Evolutionary conservation across 192 early-diverging fungal genomes (phyloP).

Genomic region (Podochytrium sp.): DNA sequence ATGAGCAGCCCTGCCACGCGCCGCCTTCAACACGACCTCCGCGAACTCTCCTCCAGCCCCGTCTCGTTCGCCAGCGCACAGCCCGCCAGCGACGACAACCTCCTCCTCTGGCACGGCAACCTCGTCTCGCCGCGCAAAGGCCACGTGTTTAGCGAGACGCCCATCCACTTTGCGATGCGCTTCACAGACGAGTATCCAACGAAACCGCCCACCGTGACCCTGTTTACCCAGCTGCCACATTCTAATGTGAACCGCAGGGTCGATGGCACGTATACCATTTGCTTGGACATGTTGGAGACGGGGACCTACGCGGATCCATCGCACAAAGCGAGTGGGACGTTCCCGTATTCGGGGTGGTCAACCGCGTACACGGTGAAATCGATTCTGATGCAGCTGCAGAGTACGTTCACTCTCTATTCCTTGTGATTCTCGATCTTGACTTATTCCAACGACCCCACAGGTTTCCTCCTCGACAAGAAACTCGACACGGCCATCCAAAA

Average conservation of each 20-base stretch:
- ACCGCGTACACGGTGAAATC: constrained; percentile 15
- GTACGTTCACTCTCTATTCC: background rate
- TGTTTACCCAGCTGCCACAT: constrained; percentile 16
- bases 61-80: constrained; percentile 7
- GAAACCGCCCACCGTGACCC: background rate
- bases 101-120: constrained; percentile 22
- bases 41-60: background rate
- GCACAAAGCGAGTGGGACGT: background rate
- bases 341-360: constrained; percentile 21
- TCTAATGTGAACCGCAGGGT: constrained; percentile 4
- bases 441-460: constrained; percentile 1
- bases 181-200: constrained; percentile 17
- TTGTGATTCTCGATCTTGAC: background rate
- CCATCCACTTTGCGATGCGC: constrained; percentile 7
- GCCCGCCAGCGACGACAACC: background rate
- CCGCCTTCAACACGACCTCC: constrained; percentile 17
- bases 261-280: background rate
- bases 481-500: background rate
- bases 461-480: constrained; percentile 16
- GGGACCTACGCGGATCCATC: constrained; percentile 25
- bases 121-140: background rate
- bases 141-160: background rate
- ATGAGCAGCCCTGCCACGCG: constrained; percentile 1
- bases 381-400: constrained; percentile 28
- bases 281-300: constrained; percentile 28